phyloP scores from a whole-genome alignment of 2,329 filamentous ascomycete genomes.

The Metarhizium robertsii region DNA sequence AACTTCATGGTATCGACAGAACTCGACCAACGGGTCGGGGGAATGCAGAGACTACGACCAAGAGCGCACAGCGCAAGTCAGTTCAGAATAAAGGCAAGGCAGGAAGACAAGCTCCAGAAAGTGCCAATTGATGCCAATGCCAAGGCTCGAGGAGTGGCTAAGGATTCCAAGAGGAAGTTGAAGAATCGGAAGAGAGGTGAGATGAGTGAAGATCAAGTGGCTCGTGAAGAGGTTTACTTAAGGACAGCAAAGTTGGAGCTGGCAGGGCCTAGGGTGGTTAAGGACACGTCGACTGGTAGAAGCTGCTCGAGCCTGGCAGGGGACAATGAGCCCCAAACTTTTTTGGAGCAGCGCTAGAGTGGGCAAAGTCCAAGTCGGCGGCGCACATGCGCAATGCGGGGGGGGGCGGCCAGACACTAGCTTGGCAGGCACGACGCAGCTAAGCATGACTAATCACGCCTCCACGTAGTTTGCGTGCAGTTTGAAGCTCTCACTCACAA shows the following conservation, averaged over 20 bases:
- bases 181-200: slow-evolving; percentile 10
- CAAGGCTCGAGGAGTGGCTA: slow-evolving; percentile 18
- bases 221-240: slow-evolving; percentile 4
- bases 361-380: too few relatives aligned
- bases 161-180: slow-evolving; percentile 19
- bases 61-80: slow-evolving; percentile 15
- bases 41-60: neutral
- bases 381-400: too few relatives aligned
- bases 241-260: slow-evolving; percentile 1
- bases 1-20: slow-evolving; percentile 58
- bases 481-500: too few relatives aligned
- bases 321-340: neutral
- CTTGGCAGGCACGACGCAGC: too few relatives aligned
- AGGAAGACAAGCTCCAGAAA: slow-evolving; percentile 5
- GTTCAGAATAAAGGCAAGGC: slow-evolving; percentile 8
- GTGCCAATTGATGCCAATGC: slow-evolving; percentile 11
- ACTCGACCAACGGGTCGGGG: slow-evolving; percentile 35
- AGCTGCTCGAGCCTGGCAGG: neutral
- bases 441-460: too few relatives aligned
- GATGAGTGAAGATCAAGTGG: slow-evolving; percentile 12
- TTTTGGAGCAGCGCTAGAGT: neutral
- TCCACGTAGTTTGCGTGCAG: too few relatives aligned
- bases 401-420: too few relatives aligned
- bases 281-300: slow-evolving; percentile 11
- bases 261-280: slow-evolving; percentile 10